phyloP scores from a whole-genome alignment of 1,284 basidiomycete genomes.

The Ceratobasidium sp. region DNA sequence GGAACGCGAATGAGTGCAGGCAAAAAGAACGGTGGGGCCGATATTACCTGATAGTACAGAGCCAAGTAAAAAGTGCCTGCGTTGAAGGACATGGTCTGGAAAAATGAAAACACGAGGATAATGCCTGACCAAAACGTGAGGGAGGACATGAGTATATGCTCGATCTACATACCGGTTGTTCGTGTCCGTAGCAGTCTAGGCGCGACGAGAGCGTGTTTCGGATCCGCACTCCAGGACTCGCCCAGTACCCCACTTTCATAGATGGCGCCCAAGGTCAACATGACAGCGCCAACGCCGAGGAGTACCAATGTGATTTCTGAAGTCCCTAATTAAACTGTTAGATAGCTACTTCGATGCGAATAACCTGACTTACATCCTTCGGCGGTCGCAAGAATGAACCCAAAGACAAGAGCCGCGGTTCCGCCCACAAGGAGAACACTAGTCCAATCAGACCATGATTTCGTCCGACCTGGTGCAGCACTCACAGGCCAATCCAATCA shows the following conservation, averaged over 20 bases:
- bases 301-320: slow-evolving; percentile 22
- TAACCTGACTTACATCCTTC: slow-evolving; percentile 70
- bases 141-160: neutral
- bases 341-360: neutral
- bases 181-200: slow-evolving; percentile 69
- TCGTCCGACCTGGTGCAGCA: slow-evolving; percentile 45
- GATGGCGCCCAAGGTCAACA: slow-evolving; percentile 23
- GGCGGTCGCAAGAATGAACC: slow-evolving; percentile 78
- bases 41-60: slow-evolving; percentile 78
- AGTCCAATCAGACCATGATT: slow-evolving; percentile 46
- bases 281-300: slow-evolving; percentile 3
- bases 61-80: slow-evolving; percentile 86
- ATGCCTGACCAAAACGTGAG: slow-evolving; percentile 62
- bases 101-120: slow-evolving; percentile 75
- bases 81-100: slow-evolving; percentile 84
- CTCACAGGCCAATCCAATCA: slow-evolving; percentile 82
- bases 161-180: slow-evolving; percentile 67
- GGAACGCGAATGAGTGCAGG: slow-evolving; percentile 2
- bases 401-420: slow-evolving; percentile 78
- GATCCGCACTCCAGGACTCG: slow-evolving; percentile 23
- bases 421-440: slow-evolving; percentile 80
- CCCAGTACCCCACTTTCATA: slow-evolving; percentile 39
- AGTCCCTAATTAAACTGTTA: slow-evolving; percentile 11
- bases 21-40: neutral
- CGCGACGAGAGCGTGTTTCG: slow-evolving; percentile 77